These are phyloP conservation scores for Draba incana DNA, from an alignment of 345 rosid genomes.

Conservation along the genomic window DNA sequence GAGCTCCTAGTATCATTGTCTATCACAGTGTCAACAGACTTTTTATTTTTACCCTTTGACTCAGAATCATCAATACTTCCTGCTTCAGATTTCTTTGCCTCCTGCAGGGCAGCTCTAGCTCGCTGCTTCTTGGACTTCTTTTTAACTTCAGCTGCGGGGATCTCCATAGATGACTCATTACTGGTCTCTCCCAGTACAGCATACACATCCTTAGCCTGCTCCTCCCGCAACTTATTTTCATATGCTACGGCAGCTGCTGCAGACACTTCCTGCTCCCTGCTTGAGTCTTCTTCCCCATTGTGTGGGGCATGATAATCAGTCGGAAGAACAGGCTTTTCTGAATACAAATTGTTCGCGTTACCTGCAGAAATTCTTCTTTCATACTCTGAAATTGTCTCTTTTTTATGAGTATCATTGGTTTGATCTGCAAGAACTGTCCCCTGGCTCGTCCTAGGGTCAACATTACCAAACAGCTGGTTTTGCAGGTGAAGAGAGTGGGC, in stretches of 20 bases:
- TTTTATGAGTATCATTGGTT: conserved; percentile 43
- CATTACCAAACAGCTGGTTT: conserved; percentile 55
- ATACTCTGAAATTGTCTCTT: conserved; percentile 44
- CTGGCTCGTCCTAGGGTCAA: conserved; percentile 46
- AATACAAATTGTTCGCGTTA: conserved; percentile 40
- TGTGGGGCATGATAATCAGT: conserved; percentile 41
- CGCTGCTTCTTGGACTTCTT: conserved; percentile 90
- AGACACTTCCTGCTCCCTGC: conserved; percentile 30
- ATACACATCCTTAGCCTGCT: conserved; percentile 34
- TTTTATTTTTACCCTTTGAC: conserved; percentile 41
- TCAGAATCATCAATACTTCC: conserved; percentile 46
- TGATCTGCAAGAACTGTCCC: conserved; percentile 46
- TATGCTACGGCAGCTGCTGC: conserved; percentile 37
- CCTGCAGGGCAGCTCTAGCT: conserved; percentile 53
- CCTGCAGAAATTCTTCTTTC: conserved; percentile 48
- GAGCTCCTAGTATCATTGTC: conserved; percentile 47
- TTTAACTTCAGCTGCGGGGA: not conserved
- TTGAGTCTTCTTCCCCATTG: conserved; percentile 33
- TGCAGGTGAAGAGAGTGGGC: conserved; percentile 51
- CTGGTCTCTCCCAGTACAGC: conserved; percentile 45
- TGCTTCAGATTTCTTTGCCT: conserved; percentile 49
- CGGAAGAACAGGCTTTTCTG: conserved; percentile 38
- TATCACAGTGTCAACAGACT: conserved; percentile 36
- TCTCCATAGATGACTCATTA: conserved; percentile 32
- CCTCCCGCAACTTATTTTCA: conserved; percentile 41